A percentile compares a stretch with the other conserved stretches of the same genome.
phyloP scores from a whole-genome alignment of 441 rosid genomes.

The Adansonia gregorii region DNA sequence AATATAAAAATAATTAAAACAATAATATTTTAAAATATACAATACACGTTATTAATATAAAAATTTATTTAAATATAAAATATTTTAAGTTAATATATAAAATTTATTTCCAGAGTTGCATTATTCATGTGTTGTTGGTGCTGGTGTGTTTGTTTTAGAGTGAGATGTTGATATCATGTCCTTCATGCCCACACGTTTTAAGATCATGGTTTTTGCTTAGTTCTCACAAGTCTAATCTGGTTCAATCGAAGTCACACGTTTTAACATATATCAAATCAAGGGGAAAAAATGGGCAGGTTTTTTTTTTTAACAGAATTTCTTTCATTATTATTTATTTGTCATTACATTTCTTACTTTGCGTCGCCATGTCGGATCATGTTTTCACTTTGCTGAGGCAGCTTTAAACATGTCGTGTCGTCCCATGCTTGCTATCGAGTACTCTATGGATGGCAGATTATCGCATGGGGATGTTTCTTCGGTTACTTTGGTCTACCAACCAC shows the following conservation, averaged over 20 bases:
- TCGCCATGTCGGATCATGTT: conserved; percentile 17
- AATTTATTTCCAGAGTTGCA: neutral
- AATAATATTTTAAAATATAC: too few species aligned
- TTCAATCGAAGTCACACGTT: too few species aligned
- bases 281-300: neutral
- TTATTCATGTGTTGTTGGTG: neutral
- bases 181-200: neutral
- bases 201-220: neutral
- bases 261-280: neutral
- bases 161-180: neutral
- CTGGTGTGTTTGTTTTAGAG: neutral
- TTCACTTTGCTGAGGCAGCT: conserved; percentile 6
- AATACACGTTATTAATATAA: too few species aligned
- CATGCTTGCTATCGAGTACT: neutral
- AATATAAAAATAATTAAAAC: too few species aligned
- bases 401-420: conserved; percentile 18
- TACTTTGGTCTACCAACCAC: neutral
- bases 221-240: neutral
- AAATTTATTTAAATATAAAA: too few species aligned
- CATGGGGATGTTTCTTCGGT: neutral
- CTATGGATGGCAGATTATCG: neutral
- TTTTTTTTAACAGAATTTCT: neutral
- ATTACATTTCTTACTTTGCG: neutral
- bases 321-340: neutral
- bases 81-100: too few species aligned